Evolutionary conservation across 371 early-diverging fungal genomes (phyloP), one percentile per base, ranked within the genome.

Genomic region (Rhizopus microsporus): DNA sequence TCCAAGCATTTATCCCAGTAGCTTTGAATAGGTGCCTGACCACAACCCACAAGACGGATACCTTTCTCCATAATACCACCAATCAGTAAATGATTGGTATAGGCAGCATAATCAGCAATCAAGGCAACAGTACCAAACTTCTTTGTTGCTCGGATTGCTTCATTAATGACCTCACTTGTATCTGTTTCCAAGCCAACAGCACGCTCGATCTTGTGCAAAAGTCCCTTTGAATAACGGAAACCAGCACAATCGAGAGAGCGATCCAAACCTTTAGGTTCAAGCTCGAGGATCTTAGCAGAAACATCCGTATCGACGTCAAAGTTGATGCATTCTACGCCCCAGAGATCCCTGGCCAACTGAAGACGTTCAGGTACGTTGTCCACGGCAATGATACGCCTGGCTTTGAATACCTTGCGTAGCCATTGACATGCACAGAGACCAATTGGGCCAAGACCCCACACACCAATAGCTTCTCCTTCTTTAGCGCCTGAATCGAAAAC

Each of bases 41-140:
- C 83, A 39, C 78, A 73, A 39, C 84, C 81, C 31, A 81, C 67
- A 6, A 80, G 56, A 16, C 77, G 72, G n/a, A 81, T 32, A 17
- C 75, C 75, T 58, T 86, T 85, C 63, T 84, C 83, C 87, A 87
- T 85, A 29, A 85, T 60, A 9, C 79, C 82, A 29, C 87, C 87
- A 53, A 86, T 81, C 53, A 73, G 62, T 50, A 87, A 65, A 43
- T 81, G 81, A 62, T 84, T 85, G 8, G 59, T 31, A 39, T 52
- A 59, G 15, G 59, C 51, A 44, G 58, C 58, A 51, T 59, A 59
- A 32, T 80, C 85, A 13, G 72, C 84, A 68, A 84, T 80, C 8
- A 84, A 13, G 13, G 64, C 56, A 32, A 82, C 63, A 12, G 67
- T 79, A 8, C 84, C 85, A 57, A 74, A 77, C 67, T 82, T 84